These are phyloP conservation scores for Pistacia integerrima DNA, from an alignment of 345 rosid genomes.

Conservation along the genomic window DNA sequence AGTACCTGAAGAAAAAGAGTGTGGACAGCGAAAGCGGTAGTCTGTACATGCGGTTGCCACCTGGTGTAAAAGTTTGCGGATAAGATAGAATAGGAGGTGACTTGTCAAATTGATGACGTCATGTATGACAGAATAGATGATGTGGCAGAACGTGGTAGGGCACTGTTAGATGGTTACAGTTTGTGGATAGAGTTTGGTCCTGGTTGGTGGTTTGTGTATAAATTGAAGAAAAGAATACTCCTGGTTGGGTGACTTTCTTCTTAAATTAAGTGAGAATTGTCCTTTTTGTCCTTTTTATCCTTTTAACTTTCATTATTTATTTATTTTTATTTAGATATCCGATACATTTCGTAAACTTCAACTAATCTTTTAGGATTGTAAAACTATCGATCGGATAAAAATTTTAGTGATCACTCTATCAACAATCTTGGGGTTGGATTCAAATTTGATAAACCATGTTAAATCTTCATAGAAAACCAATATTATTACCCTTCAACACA, in stretches of 20 bases:
- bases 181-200: background rate
- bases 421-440: too few species aligned
- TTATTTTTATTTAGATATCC: too few species aligned
- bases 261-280: background rate
- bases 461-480: too few species aligned
- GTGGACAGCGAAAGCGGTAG: constrained; percentile 5
- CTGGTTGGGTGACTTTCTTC: constrained; percentile 8
- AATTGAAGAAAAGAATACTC: background rate
- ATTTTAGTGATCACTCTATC: too few species aligned
- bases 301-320: background rate
- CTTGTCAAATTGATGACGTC: constrained; percentile 16
- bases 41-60: constrained; percentile 15
- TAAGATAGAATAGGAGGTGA: constrained; percentile 22
- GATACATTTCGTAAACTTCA: too few species aligned
- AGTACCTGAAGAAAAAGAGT: constrained; percentile 19
- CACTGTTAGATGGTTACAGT: background rate
- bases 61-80: constrained; percentile 22
- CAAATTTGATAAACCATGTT: too few species aligned
- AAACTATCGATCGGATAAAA: too few species aligned
- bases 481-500: too few species aligned
- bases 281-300: constrained; percentile 40
- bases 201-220: constrained; percentile 2
- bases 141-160: constrained; percentile 7
- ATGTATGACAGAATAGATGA: background rate
- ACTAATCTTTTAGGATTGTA: too few species aligned